These are phyloP conservation scores for Pseudopithomyces chartarum DNA, from an alignment of 2,329 filamentous ascomycete genomes.

Conservation along the genomic window DNA sequence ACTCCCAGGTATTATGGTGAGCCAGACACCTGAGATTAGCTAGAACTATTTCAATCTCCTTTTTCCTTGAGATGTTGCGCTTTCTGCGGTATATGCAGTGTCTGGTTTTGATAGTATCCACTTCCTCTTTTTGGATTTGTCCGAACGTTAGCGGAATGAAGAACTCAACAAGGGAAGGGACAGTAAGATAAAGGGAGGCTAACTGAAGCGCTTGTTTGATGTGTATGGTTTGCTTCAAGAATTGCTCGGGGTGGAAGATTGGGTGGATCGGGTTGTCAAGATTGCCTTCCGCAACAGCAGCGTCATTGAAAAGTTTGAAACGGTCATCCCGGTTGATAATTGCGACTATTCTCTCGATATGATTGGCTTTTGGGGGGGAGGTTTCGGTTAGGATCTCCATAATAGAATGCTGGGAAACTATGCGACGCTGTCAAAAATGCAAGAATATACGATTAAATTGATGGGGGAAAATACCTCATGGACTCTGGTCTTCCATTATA, in stretches of 20 bases:
- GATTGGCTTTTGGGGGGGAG: neutral
- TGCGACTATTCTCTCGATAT: constrained; percentile 20
- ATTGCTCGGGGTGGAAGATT: constrained; percentile 23
- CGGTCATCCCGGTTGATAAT: constrained; percentile 33
- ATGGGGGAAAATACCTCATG: neutral
- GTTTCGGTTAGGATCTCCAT: neutral
- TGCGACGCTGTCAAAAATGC: neutral
- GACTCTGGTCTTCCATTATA: neutral
- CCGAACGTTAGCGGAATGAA: constrained; percentile 38
- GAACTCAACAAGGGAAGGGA: constrained; percentile 35
- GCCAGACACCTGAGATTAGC: constrained; percentile 33
- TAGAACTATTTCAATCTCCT: constrained; percentile 23
- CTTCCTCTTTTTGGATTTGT: constrained; percentile 25
- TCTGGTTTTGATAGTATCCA: constrained; percentile 10
- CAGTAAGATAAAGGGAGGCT: constrained; percentile 39
- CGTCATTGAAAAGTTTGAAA: constrained; percentile 36
- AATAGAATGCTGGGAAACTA: neutral
- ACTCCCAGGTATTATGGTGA: constrained; percentile 17
- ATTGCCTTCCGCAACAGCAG: constrained; percentile 23
- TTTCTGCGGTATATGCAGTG: constrained; percentile 26
- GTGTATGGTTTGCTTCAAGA: constrained; percentile 16
- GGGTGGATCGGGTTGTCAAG: constrained; percentile 37
- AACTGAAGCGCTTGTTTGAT: constrained; percentile 33
- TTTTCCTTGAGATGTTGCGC: constrained; percentile 16
- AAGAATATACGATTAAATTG: neutral